Evolutionary conservation across 768 basidiomycete genomes (phyloP), one percentile per base, ranked within the genome.

Genomic region (Suillus sp.): DNA sequence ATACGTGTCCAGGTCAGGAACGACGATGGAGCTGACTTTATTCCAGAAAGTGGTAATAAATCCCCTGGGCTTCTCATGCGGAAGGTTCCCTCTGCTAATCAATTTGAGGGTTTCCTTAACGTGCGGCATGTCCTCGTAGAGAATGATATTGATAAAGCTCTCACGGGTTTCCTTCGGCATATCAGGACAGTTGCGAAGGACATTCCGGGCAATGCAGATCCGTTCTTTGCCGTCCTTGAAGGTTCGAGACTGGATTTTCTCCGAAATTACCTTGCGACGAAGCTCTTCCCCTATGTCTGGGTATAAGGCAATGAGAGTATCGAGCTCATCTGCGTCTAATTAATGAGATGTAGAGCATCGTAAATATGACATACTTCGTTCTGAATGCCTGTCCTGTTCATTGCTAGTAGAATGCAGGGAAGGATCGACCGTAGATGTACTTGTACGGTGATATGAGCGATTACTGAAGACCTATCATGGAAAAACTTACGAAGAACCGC

Each of bases 211-310:
- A 4, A 66, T 9, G 25, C 53, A 35, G 18, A 75, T 58, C 16
- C 63, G 70, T 0, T 67, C 47, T 57, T 76, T 75, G 13, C 51
- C 8, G 4, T 0, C 0, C 37, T 18, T 61, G 60, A 68, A 71
- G 0, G 65, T 65, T 1, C 1, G 11, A n/a, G n/a, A 16, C 60
- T 13, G 4, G 6, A 75, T 73, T 1, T n/a, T 38, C 5, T 0
- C 34, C 67, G 47, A 1, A 50, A 42, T 34, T 1, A 66, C n/a
- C 1, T 64, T 62, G 1, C 38, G 51, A 2, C 10, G 7, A 0
- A 65, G 58, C 9, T 54, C 34, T 0, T 67, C 42, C 0, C 1
- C 47, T 11, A 69, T 70, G 25, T 35, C 67, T 0, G 75, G 73
- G 62, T 67, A 67, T 3, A 51, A 37, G 8, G 9, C 2, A 1